phyloP scores from a whole-genome alignment of 768 basidiomycete genomes.

The Psilocybe tampanensis region DNA sequence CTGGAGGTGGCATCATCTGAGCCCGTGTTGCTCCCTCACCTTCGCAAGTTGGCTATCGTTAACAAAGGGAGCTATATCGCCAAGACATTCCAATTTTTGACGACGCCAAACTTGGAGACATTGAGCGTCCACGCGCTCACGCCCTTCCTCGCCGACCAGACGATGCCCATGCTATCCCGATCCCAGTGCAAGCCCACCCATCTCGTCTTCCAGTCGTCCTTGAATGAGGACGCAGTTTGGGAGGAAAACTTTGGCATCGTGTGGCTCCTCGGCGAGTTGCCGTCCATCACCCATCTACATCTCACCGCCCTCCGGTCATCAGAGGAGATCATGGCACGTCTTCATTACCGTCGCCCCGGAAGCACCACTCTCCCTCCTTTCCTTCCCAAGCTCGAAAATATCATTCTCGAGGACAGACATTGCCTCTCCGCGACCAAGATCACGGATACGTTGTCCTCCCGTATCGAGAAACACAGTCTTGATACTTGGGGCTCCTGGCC shows the following conservation, averaged over 20 bases:
- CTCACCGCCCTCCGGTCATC: conserved; percentile 17
- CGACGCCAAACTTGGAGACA: conserved; percentile 20
- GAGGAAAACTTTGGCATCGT: conserved; percentile 22
- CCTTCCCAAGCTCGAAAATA: conserved; percentile 14
- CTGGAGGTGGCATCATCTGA: conserved; percentile 21
- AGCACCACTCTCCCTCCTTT: conserved; percentile 4
- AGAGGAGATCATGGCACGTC: conserved; percentile 20
- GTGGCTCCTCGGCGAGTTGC: conserved; percentile 17
- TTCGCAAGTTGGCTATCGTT: conserved; percentile 17
- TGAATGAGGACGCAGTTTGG: conserved; percentile 17
- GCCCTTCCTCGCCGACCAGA: conserved; percentile 16
- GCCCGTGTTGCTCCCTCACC: conserved; percentile 20
- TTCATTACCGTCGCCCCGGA: conserved; percentile 10
- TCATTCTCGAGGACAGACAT: conserved; percentile 17
- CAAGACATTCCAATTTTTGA: conserved; percentile 23
- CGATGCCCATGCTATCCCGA: conserved; percentile 18
- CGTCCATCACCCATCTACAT: conserved; percentile 17
- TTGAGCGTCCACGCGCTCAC: conserved; percentile 19
- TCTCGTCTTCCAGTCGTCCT: conserved; percentile 17
- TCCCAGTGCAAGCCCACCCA: conserved; percentile 17
- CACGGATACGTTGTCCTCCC: conserved; percentile 14
- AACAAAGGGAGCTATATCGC: conserved; percentile 27
- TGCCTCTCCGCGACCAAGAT: conserved; percentile 16
- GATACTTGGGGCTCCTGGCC: conserved; percentile 6
- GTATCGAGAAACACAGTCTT: conserved; percentile 7